A percentile compares a stretch with the other conserved stretches of the same genome.
phyloP scores from a whole-genome alignment of 345 rosid species.

The Linum lewisii region DNA sequence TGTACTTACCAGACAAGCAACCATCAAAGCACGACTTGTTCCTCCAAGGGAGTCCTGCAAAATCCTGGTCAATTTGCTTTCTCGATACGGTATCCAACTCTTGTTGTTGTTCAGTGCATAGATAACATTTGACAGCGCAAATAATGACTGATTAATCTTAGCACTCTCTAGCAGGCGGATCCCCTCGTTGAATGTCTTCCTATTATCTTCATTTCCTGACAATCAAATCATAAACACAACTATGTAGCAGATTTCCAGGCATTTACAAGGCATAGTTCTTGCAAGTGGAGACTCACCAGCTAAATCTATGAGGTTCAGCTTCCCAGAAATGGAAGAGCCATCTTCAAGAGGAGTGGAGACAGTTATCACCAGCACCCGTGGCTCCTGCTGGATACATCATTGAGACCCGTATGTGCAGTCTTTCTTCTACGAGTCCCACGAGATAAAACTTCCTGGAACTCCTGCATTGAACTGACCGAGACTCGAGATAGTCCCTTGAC shows the following conservation, averaged over 20 bases:
- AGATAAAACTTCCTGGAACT: slow-evolving; percentile 45
- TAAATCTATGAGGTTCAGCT: slow-evolving; percentile 85
- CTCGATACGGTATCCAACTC: slow-evolving; percentile 70
- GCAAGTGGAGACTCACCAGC: slow-evolving; percentile 42
- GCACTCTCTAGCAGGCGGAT: slow-evolving; percentile 77
- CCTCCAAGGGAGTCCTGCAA: slow-evolving; percentile 96
- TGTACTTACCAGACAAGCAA: slow-evolving; percentile 72
- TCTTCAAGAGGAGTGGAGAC: slow-evolving; percentile 34
- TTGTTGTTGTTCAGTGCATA: slow-evolving; percentile 71
- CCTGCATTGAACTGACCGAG: slow-evolving; percentile 43
- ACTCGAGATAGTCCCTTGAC: slow-evolving; percentile 65
- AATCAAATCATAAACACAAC: not conserved
- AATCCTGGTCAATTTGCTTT: slow-evolving; percentile 89
- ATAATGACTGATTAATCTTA: slow-evolving; percentile 80
- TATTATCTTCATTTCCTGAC: slow-evolving; percentile 85
- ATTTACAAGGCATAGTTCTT: not conserved
- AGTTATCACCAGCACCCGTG: slow-evolving; percentile 80
- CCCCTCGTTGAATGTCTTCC: slow-evolving; percentile 82
- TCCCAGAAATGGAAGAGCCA: slow-evolving; percentile 42
- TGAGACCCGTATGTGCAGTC: slow-evolving; percentile 72
- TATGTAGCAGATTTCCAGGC: not conserved
- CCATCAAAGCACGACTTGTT: slow-evolving; percentile 72
- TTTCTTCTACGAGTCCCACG: slow-evolving; percentile 60
- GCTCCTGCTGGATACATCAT: slow-evolving; percentile 89
- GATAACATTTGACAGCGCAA: slow-evolving; percentile 83